phyloP scores from a whole-genome alignment of 2,329 filamentous ascomycete species.

The Fusarium pseudonygamai region DNA sequence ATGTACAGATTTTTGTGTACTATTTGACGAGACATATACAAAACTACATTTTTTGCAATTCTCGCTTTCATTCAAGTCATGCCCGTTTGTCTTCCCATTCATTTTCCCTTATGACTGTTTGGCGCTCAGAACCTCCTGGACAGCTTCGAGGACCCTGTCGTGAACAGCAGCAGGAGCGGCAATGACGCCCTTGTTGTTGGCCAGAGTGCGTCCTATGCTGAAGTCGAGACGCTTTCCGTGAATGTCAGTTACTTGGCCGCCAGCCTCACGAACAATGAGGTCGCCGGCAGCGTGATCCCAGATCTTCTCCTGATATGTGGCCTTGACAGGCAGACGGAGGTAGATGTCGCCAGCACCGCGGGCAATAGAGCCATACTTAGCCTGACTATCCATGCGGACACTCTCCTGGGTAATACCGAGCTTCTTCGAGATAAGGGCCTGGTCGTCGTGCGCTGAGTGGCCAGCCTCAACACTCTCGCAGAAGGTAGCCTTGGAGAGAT shows the following conservation, averaged over 20 bases:
- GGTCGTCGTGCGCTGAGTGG: constrained; percentile 89
- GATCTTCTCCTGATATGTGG: constrained; percentile 97
- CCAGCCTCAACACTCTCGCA: constrained; percentile 96
- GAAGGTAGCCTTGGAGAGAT: constrained; percentile 85
- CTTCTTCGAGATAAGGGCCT: constrained; percentile 79
- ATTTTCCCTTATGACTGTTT: constrained; percentile 39
- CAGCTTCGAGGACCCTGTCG: constrained; percentile 77
- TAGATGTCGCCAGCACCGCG: constrained; percentile 95
- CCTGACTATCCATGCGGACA: constrained; percentile 96
- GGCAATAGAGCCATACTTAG: constrained; percentile 96
- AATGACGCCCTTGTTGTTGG: constrained; percentile 92
- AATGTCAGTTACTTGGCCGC: constrained; percentile 90
- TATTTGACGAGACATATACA: constrained; percentile 46
- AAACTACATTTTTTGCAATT: constrained; percentile 36
- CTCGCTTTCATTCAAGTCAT: constrained; percentile 12
- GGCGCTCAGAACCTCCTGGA: constrained; percentile 76
- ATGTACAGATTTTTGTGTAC: constrained; percentile 45
- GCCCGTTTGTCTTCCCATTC: background rate
- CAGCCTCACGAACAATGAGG: constrained; percentile 92
- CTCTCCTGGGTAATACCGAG: constrained; percentile 90
- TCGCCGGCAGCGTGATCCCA: constrained; percentile 99
- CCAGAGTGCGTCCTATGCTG: constrained; percentile 83
- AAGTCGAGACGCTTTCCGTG: constrained; percentile 89
- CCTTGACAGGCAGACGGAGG: constrained; percentile 84
- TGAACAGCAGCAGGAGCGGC: constrained; percentile 85